Base-by-base conservation (phyloP, 495 filamentous ascomycete species). In the Penicillium steckii region DNA sequence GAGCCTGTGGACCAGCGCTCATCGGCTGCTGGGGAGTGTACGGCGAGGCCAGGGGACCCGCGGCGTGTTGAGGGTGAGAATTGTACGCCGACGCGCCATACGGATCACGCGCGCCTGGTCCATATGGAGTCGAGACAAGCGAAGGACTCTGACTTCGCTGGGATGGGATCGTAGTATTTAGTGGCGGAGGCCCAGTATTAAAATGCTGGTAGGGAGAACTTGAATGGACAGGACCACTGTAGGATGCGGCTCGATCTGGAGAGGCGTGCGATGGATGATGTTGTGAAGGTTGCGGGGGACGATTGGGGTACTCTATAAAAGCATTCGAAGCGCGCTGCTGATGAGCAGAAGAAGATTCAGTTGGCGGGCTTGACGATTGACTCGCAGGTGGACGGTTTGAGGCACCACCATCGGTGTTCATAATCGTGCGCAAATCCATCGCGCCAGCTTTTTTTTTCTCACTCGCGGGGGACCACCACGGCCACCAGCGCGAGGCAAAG, bases 361-460 rank as follows among this genome's bases (percentile, higher is more conserved):
- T 53, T 17, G 54, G 45, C 26, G 53, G 53, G 25, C 56, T 59
- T 5, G 61, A 67, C 2, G 66, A 60, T 55, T 65, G 51, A 38
- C 19, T 61, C 45, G 60, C 30, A 24, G 68, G 59, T 32, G 64
- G 61, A 24, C 51, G 53, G 48, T 61, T 61, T 49, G 66, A 60
- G 61, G 66, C 63, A 57, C 64, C 66, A 44, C 67, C 64, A 47
- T 81, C 76, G 51, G 48, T 71, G 49, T 80, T 79, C 64, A 81
- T 78, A 60, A 81, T 77, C 29, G 72, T 75, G 66, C 75, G 73
- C 70, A 81, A 72, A 67, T 81, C 77, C 78, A 81, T 81, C 60
- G 60, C 57, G 68, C 60, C 54, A 43, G 56, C 50, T 46, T 46
- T n/a, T n/a, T n/a, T n/a, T n/a, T n/a, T n/a, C n/a, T 51, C 42